These are phyloP conservation scores for Candida quercuum DNA, from an alignment of 805 yeast species.

Conservation along the genomic window DNA sequence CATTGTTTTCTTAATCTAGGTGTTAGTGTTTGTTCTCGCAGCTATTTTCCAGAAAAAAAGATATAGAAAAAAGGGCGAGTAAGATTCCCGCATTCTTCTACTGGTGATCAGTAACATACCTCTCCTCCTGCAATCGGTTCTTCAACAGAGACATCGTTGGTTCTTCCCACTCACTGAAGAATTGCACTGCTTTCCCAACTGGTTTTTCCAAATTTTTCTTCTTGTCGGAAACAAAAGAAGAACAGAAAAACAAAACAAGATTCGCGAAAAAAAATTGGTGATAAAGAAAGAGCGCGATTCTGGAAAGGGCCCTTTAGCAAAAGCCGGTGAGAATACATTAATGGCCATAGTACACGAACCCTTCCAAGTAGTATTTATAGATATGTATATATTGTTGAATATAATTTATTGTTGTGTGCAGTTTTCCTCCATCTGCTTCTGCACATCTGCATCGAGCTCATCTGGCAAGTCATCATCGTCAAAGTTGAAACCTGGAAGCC, in stretches of 20 bases:
- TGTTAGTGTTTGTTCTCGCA: no score
- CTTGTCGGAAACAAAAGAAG: not conserved
- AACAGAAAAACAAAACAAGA: not conserved
- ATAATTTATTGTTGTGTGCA: slow-evolving; percentile 30
- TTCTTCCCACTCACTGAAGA: no score
- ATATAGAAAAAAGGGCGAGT: not conserved
- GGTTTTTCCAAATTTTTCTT: no score
- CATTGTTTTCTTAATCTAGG: slow-evolving; percentile 67
- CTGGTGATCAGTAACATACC: slow-evolving; percentile 43
- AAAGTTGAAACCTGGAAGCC: slow-evolving; percentile 37
- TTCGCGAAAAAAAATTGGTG: no score
- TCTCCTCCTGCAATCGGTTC: slow-evolving; percentile 82
- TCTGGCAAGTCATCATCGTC: slow-evolving; percentile 49
- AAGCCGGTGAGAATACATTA: no score
- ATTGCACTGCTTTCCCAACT: no score
- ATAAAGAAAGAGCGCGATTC: no score
- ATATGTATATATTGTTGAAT: not conserved
- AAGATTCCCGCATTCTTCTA: no score
- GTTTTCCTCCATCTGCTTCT: slow-evolving; percentile 44
- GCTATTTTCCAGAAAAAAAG: no score
- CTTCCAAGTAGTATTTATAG: no score
- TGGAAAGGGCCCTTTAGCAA: no score
- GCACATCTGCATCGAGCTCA: slow-evolving; percentile 33
- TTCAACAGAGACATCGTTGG: slow-evolving; percentile 20
- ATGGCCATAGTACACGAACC: no score